Conservation (phyloP, 202 grass and related monocot genomes). For the Carex arenaria region DNA sequence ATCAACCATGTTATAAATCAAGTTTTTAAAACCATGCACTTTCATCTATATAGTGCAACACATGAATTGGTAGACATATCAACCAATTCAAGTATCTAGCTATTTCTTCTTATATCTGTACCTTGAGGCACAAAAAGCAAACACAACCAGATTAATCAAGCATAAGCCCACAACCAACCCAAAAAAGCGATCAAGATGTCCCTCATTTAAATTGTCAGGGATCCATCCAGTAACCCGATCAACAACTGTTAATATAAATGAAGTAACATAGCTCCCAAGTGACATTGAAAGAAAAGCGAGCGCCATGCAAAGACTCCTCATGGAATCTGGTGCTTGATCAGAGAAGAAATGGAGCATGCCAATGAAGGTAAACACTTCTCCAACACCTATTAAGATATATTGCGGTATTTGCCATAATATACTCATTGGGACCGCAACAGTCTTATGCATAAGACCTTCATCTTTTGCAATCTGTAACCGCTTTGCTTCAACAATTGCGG, state of each 20-base stretch:
- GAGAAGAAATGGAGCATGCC: constrained; percentile 47
- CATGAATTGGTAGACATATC: background rate
- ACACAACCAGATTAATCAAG: constrained; percentile 29
- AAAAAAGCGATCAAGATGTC: constrained; percentile 27
- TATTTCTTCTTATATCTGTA: constrained; percentile 40
- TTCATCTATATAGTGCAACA: background rate
- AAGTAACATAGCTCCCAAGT: constrained; percentile 24
- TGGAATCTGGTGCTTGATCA: constrained; percentile 40
- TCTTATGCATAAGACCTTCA: constrained; percentile 17
- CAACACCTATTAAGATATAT: constrained; percentile 40
- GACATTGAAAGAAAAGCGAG: constrained; percentile 28
- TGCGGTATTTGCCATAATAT: constrained; percentile 62
- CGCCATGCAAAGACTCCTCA: constrained; percentile 47
- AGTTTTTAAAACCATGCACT: background rate
- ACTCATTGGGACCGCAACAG: constrained; percentile 44
- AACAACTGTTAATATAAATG: constrained; percentile 20
- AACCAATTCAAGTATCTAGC: background rate
- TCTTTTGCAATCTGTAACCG: constrained; percentile 29
- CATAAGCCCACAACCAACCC: constrained; percentile 29
- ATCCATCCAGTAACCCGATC: constrained; percentile 24
- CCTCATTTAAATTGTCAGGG: constrained; percentile 33
- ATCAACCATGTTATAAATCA: background rate
- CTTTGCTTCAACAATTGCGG: constrained; percentile 45
- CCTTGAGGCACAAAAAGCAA: constrained; percentile 24
- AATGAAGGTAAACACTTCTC: constrained; percentile 42